These are phyloP conservation scores for Ophiostoma sp. DNA, from an alignment of 2,329 filamentous ascomycete genomes.

Conservation along the genomic window DNA sequence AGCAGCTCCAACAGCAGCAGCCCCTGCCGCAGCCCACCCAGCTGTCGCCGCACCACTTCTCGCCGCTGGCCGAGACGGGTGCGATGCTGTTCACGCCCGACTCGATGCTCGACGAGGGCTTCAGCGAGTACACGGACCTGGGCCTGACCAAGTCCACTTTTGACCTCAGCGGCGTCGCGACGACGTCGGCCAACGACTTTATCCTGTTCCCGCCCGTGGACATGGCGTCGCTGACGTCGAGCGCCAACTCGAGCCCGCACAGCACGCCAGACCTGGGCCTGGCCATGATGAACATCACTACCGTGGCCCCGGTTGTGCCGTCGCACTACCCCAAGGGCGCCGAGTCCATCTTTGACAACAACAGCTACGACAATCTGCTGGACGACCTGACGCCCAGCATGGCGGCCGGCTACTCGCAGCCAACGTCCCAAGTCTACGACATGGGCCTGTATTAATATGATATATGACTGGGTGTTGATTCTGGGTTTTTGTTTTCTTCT, in stretches of 20 bases:
- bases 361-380: constrained; percentile 44
- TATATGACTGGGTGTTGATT: constrained; percentile 2
- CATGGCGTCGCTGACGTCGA: constrained; percentile 9
- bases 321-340: constrained; percentile 13
- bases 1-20: constrained; percentile 7
- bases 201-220: constrained; percentile 53
- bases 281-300: neutral
- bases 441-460: constrained; percentile 38
- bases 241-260: constrained; percentile 3
- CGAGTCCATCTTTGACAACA: constrained; percentile 33
- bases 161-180: neutral
- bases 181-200: constrained; percentile 52
- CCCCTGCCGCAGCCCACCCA: constrained; percentile 5
- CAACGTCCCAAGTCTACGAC: constrained; percentile 46
- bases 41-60: constrained; percentile 45
- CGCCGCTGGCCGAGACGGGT: constrained; percentile 60
- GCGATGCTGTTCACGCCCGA: constrained; percentile 64
- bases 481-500: neutral
- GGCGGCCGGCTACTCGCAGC: constrained; percentile 48
- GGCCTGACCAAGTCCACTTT: constrained; percentile 36
- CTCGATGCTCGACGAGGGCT: constrained; percentile 58
- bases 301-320: constrained; percentile 17
- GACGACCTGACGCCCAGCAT: constrained; percentile 46
- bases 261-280: neutral
- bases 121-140: constrained; percentile 46